A percentile compares a stretch with the other conserved stretches of the same genome.
These are phyloP conservation scores for Trichocomaceae sp. DNA, from an alignment of 2,329 filamentous ascomycete species.

Conservation along the genomic window DNA sequence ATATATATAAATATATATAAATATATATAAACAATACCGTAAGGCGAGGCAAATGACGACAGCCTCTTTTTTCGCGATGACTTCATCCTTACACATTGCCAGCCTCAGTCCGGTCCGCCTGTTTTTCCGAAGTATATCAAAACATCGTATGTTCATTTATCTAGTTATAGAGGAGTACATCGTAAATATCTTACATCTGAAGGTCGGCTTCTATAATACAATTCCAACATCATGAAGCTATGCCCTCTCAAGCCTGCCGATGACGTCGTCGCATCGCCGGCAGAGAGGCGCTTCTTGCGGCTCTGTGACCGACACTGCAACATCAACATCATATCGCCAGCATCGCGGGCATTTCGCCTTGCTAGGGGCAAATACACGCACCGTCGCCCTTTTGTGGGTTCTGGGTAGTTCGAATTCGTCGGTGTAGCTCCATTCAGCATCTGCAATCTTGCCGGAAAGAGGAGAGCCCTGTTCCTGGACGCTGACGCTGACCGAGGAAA, in stretches of 20 bases:
- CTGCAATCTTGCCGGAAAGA: conserved; percentile 20
- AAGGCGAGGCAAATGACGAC: background rate
- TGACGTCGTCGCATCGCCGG: conserved; percentile 62
- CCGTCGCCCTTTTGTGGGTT: conserved; percentile 25
- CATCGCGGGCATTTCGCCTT: conserved; percentile 74
- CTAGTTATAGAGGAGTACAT: background rate
- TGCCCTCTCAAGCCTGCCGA: conserved; percentile 38
- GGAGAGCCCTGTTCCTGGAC: conserved; percentile 13
- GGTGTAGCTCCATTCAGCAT: conserved; percentile 39
- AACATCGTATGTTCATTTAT: background rate
- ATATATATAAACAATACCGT: too few relatives aligned
- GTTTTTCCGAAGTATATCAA: background rate
- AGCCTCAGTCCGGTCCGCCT: background rate
- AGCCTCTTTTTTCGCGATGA: background rate
- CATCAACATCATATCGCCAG: conserved; percentile 76
- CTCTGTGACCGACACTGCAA: conserved; percentile 33
- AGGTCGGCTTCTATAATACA: conserved; percentile 1
- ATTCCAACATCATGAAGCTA: background rate
- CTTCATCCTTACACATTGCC: background rate
- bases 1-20: too few relatives aligned
- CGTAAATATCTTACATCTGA: background rate
- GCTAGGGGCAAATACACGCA: conserved; percentile 43
- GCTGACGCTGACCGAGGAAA: conserved; percentile 56
- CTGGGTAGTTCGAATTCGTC: conserved; percentile 34
- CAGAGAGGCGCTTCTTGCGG: conserved; percentile 53